A percentile compares a stretch with the other conserved stretches of the same genome.
Evolutionary conservation across 192 early-diverging fungal genomes (phyloP).

Genomic region (Gigaspora rosea): DNA sequence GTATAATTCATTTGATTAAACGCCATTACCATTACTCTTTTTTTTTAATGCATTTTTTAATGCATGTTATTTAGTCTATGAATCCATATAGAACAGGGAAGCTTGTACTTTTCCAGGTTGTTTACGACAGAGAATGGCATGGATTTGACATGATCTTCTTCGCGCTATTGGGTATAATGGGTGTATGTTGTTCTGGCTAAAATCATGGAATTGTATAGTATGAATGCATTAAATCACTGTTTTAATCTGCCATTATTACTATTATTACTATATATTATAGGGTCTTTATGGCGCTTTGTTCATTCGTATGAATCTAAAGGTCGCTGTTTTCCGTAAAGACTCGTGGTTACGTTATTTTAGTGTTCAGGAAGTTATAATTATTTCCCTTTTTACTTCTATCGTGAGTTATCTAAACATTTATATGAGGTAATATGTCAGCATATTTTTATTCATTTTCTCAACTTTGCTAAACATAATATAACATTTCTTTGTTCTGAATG

Average conservation of each 20-base stretch:
- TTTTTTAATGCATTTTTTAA: not conserved
- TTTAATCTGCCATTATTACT: not conserved
- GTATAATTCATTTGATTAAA: not conserved
- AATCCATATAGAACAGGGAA: conserved; percentile 85
- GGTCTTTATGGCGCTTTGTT: conserved; percentile 86
- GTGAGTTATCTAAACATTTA: conserved; percentile 81
- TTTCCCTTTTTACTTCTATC: conserved; percentile 71
- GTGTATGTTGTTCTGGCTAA: conserved; percentile 50
- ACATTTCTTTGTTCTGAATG: not conserved
- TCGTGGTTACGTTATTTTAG: conserved; percentile 69
- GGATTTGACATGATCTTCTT: conserved; percentile 90
- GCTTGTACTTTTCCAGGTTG: conserved; percentile 84
- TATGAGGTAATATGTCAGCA: conserved; percentile 55
- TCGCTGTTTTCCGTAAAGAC: conserved; percentile 73
- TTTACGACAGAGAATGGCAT: conserved; percentile 88
- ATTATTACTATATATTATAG: conserved; percentile 40
- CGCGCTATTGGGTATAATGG: conserved; percentile 78
- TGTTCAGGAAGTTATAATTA: conserved; percentile 70
- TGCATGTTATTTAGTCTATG: conserved; percentile 55
- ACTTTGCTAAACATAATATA: not conserved
- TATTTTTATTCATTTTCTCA: not conserved
- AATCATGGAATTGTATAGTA: not conserved
- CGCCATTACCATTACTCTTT: not conserved
- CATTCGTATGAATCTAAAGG: conserved; percentile 67
- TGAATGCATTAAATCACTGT: not conserved